phyloP scores from a whole-genome alignment of 2,329 filamentous ascomycete species.

The Aureobasidium sp. region DNA sequence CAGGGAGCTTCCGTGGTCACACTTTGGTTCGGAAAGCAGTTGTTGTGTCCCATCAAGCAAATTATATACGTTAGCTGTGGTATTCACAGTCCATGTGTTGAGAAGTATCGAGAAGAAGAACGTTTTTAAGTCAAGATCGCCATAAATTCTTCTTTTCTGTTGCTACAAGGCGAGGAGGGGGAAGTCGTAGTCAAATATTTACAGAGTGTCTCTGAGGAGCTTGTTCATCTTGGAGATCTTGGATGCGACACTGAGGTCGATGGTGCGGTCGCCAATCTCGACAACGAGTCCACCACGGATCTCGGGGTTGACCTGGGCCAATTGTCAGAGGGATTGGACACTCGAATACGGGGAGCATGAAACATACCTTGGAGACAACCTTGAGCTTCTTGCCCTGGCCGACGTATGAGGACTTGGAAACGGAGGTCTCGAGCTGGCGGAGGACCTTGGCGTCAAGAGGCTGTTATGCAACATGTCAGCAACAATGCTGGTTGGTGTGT shows the following conservation, averaged over 20 bases:
- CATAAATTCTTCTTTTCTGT: constrained; percentile 12
- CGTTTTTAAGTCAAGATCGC: constrained; percentile 4
- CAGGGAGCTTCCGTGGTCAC: too few species aligned
- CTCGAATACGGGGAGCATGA: background rate
- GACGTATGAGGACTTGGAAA: constrained; percentile 82
- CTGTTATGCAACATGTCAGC: constrained; percentile 36
- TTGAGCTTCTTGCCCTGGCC: constrained; percentile 95
- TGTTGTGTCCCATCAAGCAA: background rate
- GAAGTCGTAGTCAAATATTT: constrained; percentile 44
- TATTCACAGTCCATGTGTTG: background rate
- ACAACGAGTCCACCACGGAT: constrained; percentile 90
- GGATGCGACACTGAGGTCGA: constrained; percentile 90
- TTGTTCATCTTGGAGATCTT: constrained; percentile 99
- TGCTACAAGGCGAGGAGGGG: constrained; percentile 10
- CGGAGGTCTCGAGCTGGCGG: constrained; percentile 73
- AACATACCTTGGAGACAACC: constrained; percentile 75
- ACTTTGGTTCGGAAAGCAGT: too few species aligned
- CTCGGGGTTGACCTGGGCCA: constrained; percentile 73
- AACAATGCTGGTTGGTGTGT: background rate
- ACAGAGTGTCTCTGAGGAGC: constrained; percentile 92
- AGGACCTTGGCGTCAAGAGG: constrained; percentile 82
- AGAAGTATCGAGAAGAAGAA: background rate
- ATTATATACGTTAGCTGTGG: background rate
- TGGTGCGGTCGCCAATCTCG: constrained; percentile 95
- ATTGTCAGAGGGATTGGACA: constrained; percentile 12